Evolutionary conservation across 2,329 filamentous ascomycete genomes (phyloP).

Genomic region (Paecilomyces sp.): DNA sequence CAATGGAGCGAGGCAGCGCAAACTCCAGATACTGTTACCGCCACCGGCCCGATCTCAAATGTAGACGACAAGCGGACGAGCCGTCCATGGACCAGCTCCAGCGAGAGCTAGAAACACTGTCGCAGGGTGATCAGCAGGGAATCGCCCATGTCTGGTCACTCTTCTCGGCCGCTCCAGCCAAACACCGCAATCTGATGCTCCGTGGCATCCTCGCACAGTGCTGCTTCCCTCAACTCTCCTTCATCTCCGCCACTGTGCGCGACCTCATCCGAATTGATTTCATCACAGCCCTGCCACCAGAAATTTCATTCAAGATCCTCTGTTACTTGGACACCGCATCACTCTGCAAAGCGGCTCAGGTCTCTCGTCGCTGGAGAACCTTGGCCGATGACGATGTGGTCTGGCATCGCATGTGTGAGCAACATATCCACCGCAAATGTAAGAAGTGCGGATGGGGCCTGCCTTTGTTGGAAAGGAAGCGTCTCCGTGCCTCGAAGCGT

Average conservation of each 20-base stretch:
- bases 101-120: constrained; percentile 72
- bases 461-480: constrained; percentile 80
- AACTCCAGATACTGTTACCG: constrained; percentile 96
- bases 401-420: constrained; percentile 97
- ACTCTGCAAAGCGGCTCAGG: constrained; percentile 90
- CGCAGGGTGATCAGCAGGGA: constrained; percentile 81
- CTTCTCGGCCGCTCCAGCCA: constrained; percentile 89
- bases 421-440: constrained; percentile 90
- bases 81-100: constrained; percentile 94
- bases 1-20: constrained; percentile 36
- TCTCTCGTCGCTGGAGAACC: constrained; percentile 78
- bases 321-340: constrained; percentile 90
- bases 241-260: constrained; percentile 80
- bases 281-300: constrained; percentile 75
- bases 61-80: constrained; percentile 85
- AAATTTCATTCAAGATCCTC: constrained; percentile 89
- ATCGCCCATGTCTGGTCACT: constrained; percentile 97
- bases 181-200: constrained; percentile 92
- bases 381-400: constrained; percentile 96
- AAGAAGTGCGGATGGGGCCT: constrained; percentile 94
- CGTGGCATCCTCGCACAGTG: constrained; percentile 94
- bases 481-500: constrained; percentile 76
- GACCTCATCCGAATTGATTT: constrained; percentile 98
- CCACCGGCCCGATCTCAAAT: constrained; percentile 89
- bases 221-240: constrained; percentile 94